Conservation (phyloP, 192 early-diverging fungal genomes). For the Spizellomyces sp. region DNA sequence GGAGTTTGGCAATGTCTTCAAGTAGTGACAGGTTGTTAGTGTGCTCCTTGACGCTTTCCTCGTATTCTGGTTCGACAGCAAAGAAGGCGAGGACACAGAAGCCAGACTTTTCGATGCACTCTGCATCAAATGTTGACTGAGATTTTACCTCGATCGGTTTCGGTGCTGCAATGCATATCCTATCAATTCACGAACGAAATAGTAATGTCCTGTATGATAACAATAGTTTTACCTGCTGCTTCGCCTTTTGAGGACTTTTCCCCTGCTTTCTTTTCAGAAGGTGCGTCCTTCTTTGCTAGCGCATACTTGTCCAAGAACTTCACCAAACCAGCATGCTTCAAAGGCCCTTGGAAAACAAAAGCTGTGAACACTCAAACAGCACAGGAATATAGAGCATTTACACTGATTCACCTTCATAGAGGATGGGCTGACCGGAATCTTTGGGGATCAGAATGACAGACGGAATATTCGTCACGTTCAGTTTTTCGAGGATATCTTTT, state of each 20-base stretch:
- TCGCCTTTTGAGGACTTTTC: neutral
- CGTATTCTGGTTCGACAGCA: conserved; percentile 46
- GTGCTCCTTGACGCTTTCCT: conserved; percentile 38
- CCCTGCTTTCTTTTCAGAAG: neutral
- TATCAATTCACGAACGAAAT: neutral
- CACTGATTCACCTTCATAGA: conserved; percentile 23
- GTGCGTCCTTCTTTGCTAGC: conserved; percentile 17
- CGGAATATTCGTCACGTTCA: conserved; percentile 67
- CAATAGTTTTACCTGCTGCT: neutral
- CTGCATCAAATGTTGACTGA: conserved; percentile 51
- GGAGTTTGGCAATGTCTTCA: conserved; percentile 32
- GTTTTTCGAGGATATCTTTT: conserved; percentile 49
- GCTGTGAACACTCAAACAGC: neutral
- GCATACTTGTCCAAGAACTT: conserved; percentile 70
- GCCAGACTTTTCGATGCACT: conserved; percentile 45
- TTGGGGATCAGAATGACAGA: conserved; percentile 68
- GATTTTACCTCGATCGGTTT: conserved; percentile 38
- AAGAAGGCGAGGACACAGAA: conserved; percentile 56
- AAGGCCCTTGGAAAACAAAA: conserved; percentile 32
- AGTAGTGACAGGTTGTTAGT: conserved; percentile 35
- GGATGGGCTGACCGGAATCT: conserved; percentile 41
- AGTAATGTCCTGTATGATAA: too few species aligned
- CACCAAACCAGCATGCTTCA: conserved; percentile 64
- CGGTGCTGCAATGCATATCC: neutral
- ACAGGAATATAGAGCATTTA: neutral